These are phyloP conservation scores for Przewalskia tangutica DNA, from an alignment of 257 asterid genomes.

Conservation along the genomic window DNA sequence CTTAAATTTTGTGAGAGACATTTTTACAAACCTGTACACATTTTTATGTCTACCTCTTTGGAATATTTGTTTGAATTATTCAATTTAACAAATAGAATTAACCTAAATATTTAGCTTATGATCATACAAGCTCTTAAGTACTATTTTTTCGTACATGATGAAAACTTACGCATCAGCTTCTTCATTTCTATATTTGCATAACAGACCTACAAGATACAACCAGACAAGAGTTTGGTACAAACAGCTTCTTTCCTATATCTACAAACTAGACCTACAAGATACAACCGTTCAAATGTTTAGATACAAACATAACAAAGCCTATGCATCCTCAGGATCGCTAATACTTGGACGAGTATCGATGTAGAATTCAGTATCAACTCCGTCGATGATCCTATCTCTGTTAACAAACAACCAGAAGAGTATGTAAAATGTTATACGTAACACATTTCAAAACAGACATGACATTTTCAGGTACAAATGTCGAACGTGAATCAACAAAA, in stretches of 20 bases:
- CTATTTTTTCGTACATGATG: background rate
- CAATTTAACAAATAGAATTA: no score
- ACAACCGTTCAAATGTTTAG: background rate
- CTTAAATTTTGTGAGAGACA: no score
- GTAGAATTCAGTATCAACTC: conserved; percentile 54
- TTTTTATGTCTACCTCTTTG: no score
- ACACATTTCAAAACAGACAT: background rate
- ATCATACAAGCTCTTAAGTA: background rate
- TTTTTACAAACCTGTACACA: no score
- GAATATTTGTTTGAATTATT: no score
- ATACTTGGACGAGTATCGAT: conserved; percentile 33
- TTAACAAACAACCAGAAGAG: background rate
- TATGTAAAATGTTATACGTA: background rate
- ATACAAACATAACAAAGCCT: conserved; percentile 1
- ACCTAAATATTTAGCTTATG: no score
- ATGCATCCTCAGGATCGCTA: conserved; percentile 44
- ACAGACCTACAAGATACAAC: background rate
- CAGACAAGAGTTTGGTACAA: background rate
- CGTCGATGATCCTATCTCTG: conserved; percentile 58
- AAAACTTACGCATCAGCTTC: background rate
- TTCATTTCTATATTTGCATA: background rate
- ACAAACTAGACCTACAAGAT: background rate
- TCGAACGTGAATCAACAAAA: background rate
- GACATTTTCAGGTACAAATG: background rate
- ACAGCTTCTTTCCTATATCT: background rate